A percentile compares a stretch with the other conserved stretches of the same genome.
Evolutionary conservation across 1,139 yeast genomes (phyloP).

Genomic region (Candida sanyaensis): DNA sequence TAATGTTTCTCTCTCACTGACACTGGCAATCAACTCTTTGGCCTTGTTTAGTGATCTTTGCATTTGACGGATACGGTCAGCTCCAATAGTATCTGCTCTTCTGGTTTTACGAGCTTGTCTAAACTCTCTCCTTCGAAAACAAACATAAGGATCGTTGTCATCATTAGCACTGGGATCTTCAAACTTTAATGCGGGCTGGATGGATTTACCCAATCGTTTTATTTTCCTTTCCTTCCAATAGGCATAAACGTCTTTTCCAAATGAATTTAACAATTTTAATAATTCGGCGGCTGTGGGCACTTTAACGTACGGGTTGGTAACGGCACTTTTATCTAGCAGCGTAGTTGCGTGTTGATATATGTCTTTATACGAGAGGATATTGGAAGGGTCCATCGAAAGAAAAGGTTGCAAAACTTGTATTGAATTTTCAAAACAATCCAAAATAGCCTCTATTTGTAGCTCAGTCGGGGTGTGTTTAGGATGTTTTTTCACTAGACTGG

Average conservation of each 20-base stretch:
- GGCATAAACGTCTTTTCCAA: constrained; percentile 70
- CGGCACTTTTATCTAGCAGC: constrained; percentile 21
- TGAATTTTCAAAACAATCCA: constrained; percentile 72
- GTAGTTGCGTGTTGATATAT: constrained; percentile 32
- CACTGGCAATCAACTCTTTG: constrained; percentile 64
- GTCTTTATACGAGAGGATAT: constrained; percentile 61
- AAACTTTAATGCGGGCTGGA: constrained; percentile 76
- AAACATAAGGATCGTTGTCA: constrained; percentile 91
- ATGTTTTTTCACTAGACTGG: constrained; percentile 37
- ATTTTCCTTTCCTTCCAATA: constrained; percentile 84
- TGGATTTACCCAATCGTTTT: constrained; percentile 65
- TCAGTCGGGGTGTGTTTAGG: constrained; percentile 47
- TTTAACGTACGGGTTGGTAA: constrained; percentile 36
- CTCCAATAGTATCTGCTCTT: constrained; percentile 88
- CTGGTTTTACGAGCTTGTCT: constrained; percentile 96
- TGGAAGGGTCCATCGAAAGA: constrained; percentile 79
- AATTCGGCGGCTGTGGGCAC: constrained; percentile 41
- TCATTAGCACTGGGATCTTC: constrained; percentile 84
- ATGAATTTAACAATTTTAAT: constrained; percentile 54
- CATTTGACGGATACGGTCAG: constrained; percentile 76
- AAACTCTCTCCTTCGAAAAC: constrained; percentile 94
- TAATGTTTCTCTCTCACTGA: constrained; percentile 73
- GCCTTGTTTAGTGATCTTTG: constrained; percentile 81
- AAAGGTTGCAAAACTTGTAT: constrained; percentile 87
- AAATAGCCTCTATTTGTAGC: constrained; percentile 81